Evolutionary conservation across 345 rosid genomes (phyloP), one percentile per base, ranked within the genome.

Genomic region (Adansonia digitata): DNA sequence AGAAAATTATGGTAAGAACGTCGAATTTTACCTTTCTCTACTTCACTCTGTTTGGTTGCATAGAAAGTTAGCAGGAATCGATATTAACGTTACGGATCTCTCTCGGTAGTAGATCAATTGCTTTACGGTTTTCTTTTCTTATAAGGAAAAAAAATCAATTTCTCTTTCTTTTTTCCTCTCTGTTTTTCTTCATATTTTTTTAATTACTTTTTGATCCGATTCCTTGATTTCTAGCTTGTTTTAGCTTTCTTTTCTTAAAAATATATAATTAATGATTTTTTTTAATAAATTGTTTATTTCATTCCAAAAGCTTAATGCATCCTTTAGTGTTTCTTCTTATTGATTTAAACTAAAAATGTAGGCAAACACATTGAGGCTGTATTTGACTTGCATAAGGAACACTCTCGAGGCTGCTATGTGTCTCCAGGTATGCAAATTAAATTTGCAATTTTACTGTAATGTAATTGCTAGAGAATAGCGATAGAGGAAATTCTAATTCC

Each of bases 331-430:
- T 59, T 59, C 73, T 73, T 73, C 67, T 42, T 43, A 17, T 43
- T 56, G 14, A 40, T 35, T 75, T 26, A 52, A 2, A 65, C 71
- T 17, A 67, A 75, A 75, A 8, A 74, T 75, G 5, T 75, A 92
- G 98, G 95, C 96, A 65, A 88, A 73, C 79, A 57, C 99, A 27
- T 77, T 93, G 86, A 83, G 91, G 45, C 77, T 90, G 78, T 95
- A 95, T 78, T 80, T 93, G 82, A 85, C 91, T 29, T 95, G 99
- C 83, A 90, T 93, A 62, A 82, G 91, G 81, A 95, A 87, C 83
- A 93, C 98, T 37, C 96, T 93, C 42, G 97, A 95, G 78, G 99
- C 97, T 60, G 89, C 97, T 74, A 82, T 95, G 98, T 95, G 99
- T 77, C 86, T 95, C 75, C 97, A 91, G 97, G 98, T 91, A 55